Percentiles rank a stretch among this genome's conserved stretches.
These are phyloP conservation scores for Pichiaceae sp. DNA, from an alignment of 1,139 yeast species.

Conservation along the genomic window DNA sequence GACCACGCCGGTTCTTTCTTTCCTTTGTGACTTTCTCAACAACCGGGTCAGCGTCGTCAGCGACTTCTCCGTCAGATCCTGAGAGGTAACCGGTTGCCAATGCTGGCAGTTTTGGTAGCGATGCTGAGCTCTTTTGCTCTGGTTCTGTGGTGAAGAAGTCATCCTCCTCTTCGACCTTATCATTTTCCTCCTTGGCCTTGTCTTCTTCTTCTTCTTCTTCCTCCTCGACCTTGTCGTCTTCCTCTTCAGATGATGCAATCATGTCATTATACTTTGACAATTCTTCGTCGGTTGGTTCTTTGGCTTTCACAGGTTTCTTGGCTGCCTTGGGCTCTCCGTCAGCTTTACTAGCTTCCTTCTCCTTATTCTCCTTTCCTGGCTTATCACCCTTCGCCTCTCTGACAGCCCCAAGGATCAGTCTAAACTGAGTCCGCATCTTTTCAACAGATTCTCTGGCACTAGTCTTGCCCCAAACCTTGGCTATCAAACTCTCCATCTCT, in stretches of 20 bases:
- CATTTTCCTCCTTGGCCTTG: constrained; percentile 16
- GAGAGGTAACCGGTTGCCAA: constrained; percentile 74
- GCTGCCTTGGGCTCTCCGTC: constrained; percentile 26
- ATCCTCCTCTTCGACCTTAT: constrained; percentile 24
- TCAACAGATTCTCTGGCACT: constrained; percentile 37
- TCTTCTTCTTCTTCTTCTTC: constrained; percentile 25
- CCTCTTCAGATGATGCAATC: constrained; percentile 32
- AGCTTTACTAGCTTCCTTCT: constrained; percentile 23
- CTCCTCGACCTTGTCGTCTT: constrained; percentile 22
- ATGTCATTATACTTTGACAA: constrained; percentile 3
- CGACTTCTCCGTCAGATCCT: constrained; percentile 57
- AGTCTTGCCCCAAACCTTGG: constrained; percentile 53
- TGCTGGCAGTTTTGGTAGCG: constrained; percentile 43
- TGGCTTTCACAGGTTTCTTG: constrained; percentile 6
- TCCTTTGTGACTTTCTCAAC: constrained; percentile 46
- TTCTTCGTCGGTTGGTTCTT: constrained; percentile 12
- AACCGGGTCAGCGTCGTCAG: constrained; percentile 51
- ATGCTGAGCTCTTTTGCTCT: no score
- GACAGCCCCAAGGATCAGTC: constrained; percentile 52
- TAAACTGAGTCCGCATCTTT: constrained; percentile 51
- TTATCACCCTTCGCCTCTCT: constrained; percentile 20
- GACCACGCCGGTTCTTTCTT: constrained; percentile 90
- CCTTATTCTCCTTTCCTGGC: constrained; percentile 13
- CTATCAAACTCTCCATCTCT: constrained; percentile 35
- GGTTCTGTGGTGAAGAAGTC: constrained; percentile 34